Evolutionary conservation across 116 monocot genomes (phyloP), one percentile per base, ranked within the genome.

Genomic region (Dioscorea cayenensis): DNA sequence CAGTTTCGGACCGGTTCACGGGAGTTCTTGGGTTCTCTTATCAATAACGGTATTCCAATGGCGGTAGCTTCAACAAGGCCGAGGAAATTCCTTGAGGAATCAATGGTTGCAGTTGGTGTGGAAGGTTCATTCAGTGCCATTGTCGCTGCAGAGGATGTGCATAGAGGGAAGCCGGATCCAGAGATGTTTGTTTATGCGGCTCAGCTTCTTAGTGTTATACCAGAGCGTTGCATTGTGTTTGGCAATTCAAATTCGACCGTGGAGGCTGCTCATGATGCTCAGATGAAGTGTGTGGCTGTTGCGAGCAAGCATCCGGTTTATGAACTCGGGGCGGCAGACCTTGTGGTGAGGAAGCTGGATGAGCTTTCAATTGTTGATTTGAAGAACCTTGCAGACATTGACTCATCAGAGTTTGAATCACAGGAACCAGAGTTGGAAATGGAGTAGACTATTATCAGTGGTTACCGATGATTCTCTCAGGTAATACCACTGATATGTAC

Each of bases 231-330:
- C 80, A 96, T 96, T 51, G 84, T 96, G 37, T 92, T 96, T 51
- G 96, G 96, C 59, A 97, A 93, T 63, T 97, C 97, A 10, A 97
- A 97, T 58, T 86, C 86, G 0, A 76, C 92, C 0, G 97, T 97
- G 52, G 97, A 97, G 81, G 97, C 97, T 2, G 93, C 97, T 3
- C 93, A 87, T 68, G 97, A 93, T 73, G 93, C 93, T 17, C 58
- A 73, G 49, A 97, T 97, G 93, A 97, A 97, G 86, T 97, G 97
- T 63, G 85, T 97, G 59, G 92, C 84, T 14, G 97, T 97, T 1
- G 97, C 97, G 2, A 90, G 84, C 80, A 88, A 83, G 77, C 97
- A 87, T 61, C 88, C 86, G 17, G 61, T 86, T 14, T 93, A 97
- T 25, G 97, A 97, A 75, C 90, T 93, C 16, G 43, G 84, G 12